A percentile compares a stretch with the other conserved stretches of the same genome.
phyloP scores from a whole-genome alignment of 768 basidiomycete genomes.

The Pisolithus albus region DNA sequence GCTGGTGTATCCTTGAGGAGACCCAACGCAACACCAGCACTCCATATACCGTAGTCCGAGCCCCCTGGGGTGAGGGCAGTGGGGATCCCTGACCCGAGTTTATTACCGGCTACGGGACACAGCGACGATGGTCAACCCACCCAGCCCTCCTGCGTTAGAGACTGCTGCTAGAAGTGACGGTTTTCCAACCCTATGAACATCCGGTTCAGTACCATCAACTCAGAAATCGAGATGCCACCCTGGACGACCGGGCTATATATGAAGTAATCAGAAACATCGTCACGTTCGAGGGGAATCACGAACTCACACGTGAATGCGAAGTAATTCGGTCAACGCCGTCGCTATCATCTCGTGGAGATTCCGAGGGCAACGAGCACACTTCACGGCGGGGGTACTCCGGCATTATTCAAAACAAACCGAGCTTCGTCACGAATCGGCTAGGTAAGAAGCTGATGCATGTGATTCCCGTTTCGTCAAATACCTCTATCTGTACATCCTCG shows the following conservation, averaged over 20 bases:
- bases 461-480: not conserved
- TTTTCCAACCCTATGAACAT: conserved; percentile 62
- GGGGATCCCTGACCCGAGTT: conserved; percentile 49
- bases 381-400: too few relatives aligned
- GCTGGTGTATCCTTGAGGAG: conserved; percentile 81
- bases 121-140: conserved; percentile 28
- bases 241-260: conserved; percentile 70
- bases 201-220: not conserved
- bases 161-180: conserved; percentile 72
- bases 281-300: not conserved
- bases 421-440: not conserved
- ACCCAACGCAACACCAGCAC: conserved; percentile 55
- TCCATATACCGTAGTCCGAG: conserved; percentile 84
- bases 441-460: not conserved
- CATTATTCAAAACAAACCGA: too few relatives aligned
- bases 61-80: conserved; percentile 94
- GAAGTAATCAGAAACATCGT: not conserved
- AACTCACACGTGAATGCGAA: conserved; percentile 61
- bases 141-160: conserved; percentile 77
- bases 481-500: not conserved
- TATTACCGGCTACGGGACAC: not conserved
- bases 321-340: conserved; percentile 57
- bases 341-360: conserved; percentile 27
- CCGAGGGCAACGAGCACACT: not conserved
- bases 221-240: conserved; percentile 40